phyloP scores from a whole-genome alignment of 169 alveolate species.

The Cryptosporidium sp. region DNA sequence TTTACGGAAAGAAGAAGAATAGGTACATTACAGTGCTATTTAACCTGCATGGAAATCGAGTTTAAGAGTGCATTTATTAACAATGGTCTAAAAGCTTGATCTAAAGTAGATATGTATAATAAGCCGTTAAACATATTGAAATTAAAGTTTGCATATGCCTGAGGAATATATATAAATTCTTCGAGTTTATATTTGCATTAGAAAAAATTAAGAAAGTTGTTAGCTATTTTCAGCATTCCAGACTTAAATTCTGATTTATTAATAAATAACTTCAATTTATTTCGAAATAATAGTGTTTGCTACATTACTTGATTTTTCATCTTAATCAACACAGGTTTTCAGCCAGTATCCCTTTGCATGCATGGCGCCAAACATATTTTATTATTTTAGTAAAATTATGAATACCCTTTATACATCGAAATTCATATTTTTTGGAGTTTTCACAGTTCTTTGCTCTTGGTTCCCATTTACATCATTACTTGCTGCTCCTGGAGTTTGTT shows the following conservation, averaged over 20 bases:
- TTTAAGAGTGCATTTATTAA: neutral
- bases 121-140: no score
- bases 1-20: slow-evolving; percentile 18
- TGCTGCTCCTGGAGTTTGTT: slow-evolving; percentile 62
- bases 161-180: no score
- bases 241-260: no score
- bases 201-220: no score
- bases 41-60: slow-evolving; percentile 29
- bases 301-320: neutral
- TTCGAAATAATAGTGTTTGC: neutral
- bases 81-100: neutral
- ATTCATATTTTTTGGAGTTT: slow-evolving; percentile 27
- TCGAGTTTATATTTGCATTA: neutral
- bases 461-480: slow-evolving; percentile 46
- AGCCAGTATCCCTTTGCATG: slow-evolving; percentile 14
- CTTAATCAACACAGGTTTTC: neutral
- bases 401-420: slow-evolving; percentile 2
- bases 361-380: slow-evolving; percentile 3
- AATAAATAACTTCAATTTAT: no score
- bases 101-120: neutral
- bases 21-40: slow-evolving; percentile 28
- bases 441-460: slow-evolving; percentile 54
- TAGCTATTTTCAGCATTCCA: no score
- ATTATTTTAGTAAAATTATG: neutral
- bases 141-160: neutral